Evolutionary conservation across 345 rosid species (phyloP).

Genomic region (Rhizophora apiculata): DNA sequence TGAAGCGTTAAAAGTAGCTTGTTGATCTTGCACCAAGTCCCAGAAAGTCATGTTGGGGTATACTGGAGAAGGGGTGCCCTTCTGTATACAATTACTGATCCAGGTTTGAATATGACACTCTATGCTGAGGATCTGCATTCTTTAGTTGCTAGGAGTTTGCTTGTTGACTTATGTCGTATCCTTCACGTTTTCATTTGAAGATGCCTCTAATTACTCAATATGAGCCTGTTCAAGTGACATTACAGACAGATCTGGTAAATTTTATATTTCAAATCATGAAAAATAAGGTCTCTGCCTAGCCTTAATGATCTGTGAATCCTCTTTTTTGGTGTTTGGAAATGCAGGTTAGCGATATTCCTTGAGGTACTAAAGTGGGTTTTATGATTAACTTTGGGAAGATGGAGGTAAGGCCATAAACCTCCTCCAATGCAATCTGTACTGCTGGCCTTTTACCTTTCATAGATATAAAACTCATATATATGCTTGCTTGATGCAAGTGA

Average conservation of each 20-base stretch:
- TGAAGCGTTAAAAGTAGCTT: slow-evolving; percentile 33
- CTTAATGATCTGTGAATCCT: slow-evolving; percentile 3
- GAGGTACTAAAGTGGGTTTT: slow-evolving; percentile 95
- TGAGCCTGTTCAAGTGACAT: slow-evolving; percentile 94
- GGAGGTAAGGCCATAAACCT: slow-evolving; percentile 45
- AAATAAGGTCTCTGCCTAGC: slow-evolving; percentile 13
- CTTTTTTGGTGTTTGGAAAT: background rate
- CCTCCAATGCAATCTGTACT: background rate
- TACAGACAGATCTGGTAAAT: slow-evolving; percentile 79
- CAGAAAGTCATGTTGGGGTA: slow-evolving; percentile 97
- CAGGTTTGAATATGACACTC: slow-evolving; percentile 39
- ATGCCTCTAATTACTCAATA: slow-evolving; percentile 72
- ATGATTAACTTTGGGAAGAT: slow-evolving; percentile 94
- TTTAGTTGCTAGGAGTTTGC: background rate
- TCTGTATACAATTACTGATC: slow-evolving; percentile 53
- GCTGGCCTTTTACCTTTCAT: background rate
- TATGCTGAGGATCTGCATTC: slow-evolving; percentile 8
- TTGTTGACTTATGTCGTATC: background rate
- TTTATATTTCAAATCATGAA: slow-evolving; percentile 9
- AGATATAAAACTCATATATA: background rate
- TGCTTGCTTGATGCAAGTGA: background rate
- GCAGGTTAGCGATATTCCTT: slow-evolving; percentile 88
- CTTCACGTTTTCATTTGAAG: slow-evolving; percentile 75
- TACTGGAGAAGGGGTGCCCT: slow-evolving; percentile 98
- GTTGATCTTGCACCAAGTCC: slow-evolving; percentile 75